Conservation (phyloP, 83 land plant species). For the Picea engelmannii region DNA sequence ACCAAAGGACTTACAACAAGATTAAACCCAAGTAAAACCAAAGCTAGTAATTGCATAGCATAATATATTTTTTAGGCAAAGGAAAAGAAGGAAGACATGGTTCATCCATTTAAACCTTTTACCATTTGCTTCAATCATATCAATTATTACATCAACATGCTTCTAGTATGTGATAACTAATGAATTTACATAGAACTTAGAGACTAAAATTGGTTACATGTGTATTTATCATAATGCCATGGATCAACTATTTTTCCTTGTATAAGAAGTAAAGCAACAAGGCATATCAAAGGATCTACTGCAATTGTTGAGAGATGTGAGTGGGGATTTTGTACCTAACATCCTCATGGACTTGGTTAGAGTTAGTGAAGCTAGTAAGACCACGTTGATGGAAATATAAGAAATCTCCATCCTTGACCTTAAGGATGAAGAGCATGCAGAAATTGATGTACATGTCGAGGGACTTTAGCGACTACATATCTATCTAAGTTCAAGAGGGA, state of each 20-base stretch:
- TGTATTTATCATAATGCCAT: neutral
- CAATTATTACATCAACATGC: constrained; percentile 65
- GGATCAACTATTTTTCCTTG: neutral
- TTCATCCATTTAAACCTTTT: constrained; percentile 60
- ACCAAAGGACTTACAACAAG: no score
- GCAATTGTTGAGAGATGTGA: constrained; percentile 51
- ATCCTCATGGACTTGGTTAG: constrained; percentile 60
- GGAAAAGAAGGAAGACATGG: constrained; percentile 44
- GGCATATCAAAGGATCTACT: constrained; percentile 43
- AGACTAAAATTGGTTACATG: neutral
- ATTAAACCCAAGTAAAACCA: no score
- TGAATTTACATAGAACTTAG: neutral
- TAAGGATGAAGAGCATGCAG: no score
- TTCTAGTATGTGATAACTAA: constrained; percentile 30
- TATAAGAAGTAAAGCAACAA: constrained; percentile 52
- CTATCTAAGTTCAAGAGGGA: no score
- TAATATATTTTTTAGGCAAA: neutral
- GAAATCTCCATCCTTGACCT: no score
- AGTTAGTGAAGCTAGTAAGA: constrained; percentile 77
- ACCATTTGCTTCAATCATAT: constrained; percentile 51
- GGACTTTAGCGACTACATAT: no score
- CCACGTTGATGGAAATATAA: constrained; percentile 69
- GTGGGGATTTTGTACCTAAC: constrained; percentile 66
- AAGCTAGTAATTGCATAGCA: no score
- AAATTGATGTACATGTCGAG: no score